These are phyloP conservation scores for Scedosporium aurantiacum DNA, from an alignment of 2,329 filamentous ascomycete genomes.

Conservation along the genomic window DNA sequence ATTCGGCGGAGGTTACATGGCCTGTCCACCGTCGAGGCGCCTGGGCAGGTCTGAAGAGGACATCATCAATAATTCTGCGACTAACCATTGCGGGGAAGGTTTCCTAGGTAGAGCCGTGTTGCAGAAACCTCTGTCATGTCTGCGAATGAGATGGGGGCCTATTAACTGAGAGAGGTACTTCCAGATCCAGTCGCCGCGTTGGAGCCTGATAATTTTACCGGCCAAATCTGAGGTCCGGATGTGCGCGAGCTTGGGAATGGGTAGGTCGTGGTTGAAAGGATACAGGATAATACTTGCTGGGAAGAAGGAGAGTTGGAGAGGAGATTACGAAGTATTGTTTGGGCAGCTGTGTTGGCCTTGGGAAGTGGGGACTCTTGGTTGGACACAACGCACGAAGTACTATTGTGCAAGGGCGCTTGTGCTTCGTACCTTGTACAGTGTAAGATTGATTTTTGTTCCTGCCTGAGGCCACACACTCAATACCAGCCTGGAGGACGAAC, in stretches of 20 bases:
- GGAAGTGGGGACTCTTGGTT: too few relatives aligned
- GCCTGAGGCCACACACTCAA: too few relatives aligned
- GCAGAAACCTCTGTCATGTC: conserved; percentile 82
- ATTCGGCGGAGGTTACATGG: background rate
- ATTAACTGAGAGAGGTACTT: background rate
- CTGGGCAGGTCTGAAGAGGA: background rate
- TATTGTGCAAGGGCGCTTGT: too few relatives aligned
- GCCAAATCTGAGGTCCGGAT: background rate
- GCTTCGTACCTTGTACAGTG: too few relatives aligned
- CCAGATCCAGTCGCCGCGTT: background rate
- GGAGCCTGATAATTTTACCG: background rate
- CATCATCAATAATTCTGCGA: conserved; percentile 14
- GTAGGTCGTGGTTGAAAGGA: too few relatives aligned
- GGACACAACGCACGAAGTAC: too few relatives aligned
- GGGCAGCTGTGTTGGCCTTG: too few relatives aligned
- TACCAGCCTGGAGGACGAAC: too few relatives aligned
- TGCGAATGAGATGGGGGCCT: conserved; percentile 11
- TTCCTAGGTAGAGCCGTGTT: conserved; percentile 93
- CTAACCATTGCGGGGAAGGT: conserved; percentile 92
- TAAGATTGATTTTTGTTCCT: too few relatives aligned
- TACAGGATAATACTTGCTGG: too few relatives aligned
- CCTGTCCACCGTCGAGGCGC: background rate
- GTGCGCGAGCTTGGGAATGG: background rate
- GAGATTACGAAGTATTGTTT: too few relatives aligned
- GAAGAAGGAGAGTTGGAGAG: too few relatives aligned